A percentile compares a stretch with the other conserved stretches of the same genome.
These are phyloP conservation scores for Rosellinia necatrix DNA, from an alignment of 2,329 filamentous ascomycete genomes.

Conservation along the genomic window DNA sequence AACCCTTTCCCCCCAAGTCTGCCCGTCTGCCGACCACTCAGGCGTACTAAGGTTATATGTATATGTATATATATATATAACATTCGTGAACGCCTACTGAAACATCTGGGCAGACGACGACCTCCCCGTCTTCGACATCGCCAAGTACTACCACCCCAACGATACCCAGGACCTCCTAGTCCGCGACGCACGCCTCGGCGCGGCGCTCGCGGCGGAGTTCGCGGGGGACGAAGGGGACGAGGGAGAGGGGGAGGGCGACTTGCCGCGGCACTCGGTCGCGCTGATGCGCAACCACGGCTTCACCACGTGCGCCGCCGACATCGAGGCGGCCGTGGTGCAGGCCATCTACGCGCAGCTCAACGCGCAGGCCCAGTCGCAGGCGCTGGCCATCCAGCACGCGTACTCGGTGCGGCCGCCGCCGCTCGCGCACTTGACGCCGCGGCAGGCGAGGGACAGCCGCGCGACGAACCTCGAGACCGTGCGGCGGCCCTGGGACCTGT, in stretches of 20 bases:
- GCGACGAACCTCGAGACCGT: not conserved
- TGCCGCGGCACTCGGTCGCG: conserved; percentile 6
- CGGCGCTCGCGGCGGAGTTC: conserved; percentile 23
- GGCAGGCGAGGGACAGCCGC: conserved; percentile 3
- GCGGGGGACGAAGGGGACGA: not conserved
- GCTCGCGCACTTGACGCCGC: conserved; percentile 1
- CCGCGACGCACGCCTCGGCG: conserved; percentile 24
- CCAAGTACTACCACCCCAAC: conserved; percentile 15
- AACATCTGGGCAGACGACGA: conserved; percentile 16
- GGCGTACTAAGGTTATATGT: too few species aligned
- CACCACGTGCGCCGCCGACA: conserved; percentile 15
- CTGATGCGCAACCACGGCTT: conserved; percentile 32
- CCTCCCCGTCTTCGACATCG: conserved; percentile 27
- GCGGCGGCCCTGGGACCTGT: conserved; percentile 12
- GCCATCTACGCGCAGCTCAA: conserved; percentile 24
- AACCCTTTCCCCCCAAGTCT: too few species aligned
- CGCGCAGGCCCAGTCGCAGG: conserved; percentile 15
- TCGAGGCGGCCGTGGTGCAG: conserved; percentile 26
- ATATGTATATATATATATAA: too few species aligned
- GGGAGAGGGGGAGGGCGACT: not conserved
- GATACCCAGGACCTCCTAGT: conserved; percentile 26
- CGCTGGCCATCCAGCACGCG: not conserved
- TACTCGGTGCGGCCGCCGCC: not conserved
- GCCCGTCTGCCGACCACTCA: too few species aligned
- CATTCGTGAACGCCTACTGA: too few species aligned